Evolutionary conservation across 345 rosid genomes (phyloP).

Genomic region (Eucalyptus regnans): DNA sequence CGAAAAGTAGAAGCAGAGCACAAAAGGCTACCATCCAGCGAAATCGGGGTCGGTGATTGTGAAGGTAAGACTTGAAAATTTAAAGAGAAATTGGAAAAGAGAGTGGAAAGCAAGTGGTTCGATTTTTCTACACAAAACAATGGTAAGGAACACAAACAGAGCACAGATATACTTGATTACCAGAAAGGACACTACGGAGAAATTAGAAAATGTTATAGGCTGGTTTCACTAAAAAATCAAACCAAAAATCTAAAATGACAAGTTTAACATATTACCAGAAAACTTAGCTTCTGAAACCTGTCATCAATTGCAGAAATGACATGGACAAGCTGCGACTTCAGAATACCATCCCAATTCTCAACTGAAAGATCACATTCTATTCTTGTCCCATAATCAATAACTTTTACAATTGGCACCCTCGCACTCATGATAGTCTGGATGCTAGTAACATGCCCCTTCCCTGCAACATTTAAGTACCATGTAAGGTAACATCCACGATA

Average conservation of each 20-base stretch:
- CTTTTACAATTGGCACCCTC: conserved; percentile 45
- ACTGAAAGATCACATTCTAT: conserved; percentile 38
- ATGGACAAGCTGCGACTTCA: conserved; percentile 25
- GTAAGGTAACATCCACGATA: background rate
- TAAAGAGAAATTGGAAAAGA: background rate
- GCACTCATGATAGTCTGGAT: conserved; percentile 21
- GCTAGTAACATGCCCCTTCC: conserved; percentile 25
- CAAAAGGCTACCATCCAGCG: background rate
- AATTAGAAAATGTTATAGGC: background rate
- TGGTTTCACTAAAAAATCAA: background rate
- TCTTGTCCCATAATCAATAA: conserved; percentile 19
- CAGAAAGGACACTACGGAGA: background rate
- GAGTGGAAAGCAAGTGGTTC: background rate
- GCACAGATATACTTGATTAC: background rate
- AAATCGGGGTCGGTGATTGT: background rate
- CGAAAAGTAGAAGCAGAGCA: background rate
- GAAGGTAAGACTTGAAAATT: background rate
- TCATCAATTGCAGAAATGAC: conserved; percentile 37
- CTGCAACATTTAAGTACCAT: conserved; percentile 4
- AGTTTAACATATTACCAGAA: conserved; percentile 22
- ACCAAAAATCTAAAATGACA: background rate
- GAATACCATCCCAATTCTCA: conserved; percentile 32
- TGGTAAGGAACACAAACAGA: background rate
- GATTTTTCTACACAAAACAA: background rate
- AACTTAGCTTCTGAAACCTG: conserved; percentile 45